phyloP scores from a whole-genome alignment of 2,329 filamentous ascomycete species.

The Rhynchosporium agropyri region DNA sequence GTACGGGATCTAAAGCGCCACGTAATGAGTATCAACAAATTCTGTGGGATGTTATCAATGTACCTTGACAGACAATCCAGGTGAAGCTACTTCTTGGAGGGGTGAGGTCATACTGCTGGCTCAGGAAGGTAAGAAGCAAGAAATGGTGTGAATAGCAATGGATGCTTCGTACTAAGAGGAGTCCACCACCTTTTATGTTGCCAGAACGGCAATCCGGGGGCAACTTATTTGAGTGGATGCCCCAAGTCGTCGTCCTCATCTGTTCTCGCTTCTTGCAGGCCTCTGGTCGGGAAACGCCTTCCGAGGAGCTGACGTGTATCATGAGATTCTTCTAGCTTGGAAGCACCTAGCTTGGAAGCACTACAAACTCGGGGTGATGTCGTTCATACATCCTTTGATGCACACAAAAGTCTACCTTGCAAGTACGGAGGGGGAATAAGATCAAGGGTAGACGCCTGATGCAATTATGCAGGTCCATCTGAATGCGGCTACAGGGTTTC shows the following conservation, averaged over 20 bases:
- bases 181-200: not conserved
- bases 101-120: constrained; percentile 1
- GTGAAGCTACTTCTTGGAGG: not conserved
- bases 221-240: not conserved
- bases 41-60: not conserved
- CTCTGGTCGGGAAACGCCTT: not conserved
- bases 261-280: not conserved
- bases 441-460: constrained; percentile 4
- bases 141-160: not conserved
- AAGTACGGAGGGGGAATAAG: not conserved
- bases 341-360: too few relatives aligned
- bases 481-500: not conserved
- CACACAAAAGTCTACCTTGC: constrained; percentile 7
- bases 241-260: not conserved
- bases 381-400: not conserved
- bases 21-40: not conserved
- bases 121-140: not conserved
- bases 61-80: not conserved
- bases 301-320: constrained; percentile 1
- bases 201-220: not conserved
- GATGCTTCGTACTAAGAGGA: not conserved
- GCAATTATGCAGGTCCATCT: not conserved
- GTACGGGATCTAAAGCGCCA: not conserved
- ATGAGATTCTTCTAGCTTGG: not conserved
- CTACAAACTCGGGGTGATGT: not conserved